Evolutionary conservation across 2,329 filamentous ascomycete species (phyloP).

Genomic region (Chaetomium olivaceum): DNA sequence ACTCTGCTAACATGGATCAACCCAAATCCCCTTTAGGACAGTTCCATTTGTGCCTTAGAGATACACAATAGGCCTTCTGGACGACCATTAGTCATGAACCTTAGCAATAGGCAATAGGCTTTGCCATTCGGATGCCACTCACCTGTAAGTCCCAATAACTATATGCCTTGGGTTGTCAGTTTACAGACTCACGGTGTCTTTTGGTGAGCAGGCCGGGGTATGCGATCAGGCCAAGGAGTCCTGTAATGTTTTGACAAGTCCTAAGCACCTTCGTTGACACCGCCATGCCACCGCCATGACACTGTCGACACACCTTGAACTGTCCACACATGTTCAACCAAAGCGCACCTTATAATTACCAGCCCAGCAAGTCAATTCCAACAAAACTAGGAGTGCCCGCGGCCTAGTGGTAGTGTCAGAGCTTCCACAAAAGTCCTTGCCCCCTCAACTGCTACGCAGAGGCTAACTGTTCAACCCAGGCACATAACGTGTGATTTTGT

Average conservation of each 20-base stretch:
- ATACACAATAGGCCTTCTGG: neutral
- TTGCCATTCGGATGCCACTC: neutral
- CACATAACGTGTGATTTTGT: no score
- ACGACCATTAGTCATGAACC: neutral
- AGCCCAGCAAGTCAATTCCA: neutral
- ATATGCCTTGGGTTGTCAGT: neutral
- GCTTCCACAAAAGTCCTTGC: neutral
- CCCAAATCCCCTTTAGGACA: neutral
- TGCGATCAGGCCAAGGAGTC: neutral
- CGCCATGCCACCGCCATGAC: neutral
- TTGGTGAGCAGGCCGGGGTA: neutral
- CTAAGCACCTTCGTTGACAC: neutral
- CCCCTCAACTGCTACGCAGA: neutral
- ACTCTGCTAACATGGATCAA: neutral
- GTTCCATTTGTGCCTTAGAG: neutral
- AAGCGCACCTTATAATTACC: neutral
- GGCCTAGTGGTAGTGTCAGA: neutral
- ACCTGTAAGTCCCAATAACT: neutral
- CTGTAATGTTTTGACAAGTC: neutral
- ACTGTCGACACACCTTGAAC: neutral
- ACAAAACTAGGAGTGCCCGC: neutral
- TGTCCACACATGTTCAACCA: neutral
- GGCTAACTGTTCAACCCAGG: slow-evolving; percentile 5
- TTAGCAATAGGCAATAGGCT: neutral
- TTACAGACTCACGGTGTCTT: neutral